Evolutionary conservation across 495 filamentous ascomycete genomes (phyloP).

Genomic region (Trichocladium uniseriatum): DNA sequence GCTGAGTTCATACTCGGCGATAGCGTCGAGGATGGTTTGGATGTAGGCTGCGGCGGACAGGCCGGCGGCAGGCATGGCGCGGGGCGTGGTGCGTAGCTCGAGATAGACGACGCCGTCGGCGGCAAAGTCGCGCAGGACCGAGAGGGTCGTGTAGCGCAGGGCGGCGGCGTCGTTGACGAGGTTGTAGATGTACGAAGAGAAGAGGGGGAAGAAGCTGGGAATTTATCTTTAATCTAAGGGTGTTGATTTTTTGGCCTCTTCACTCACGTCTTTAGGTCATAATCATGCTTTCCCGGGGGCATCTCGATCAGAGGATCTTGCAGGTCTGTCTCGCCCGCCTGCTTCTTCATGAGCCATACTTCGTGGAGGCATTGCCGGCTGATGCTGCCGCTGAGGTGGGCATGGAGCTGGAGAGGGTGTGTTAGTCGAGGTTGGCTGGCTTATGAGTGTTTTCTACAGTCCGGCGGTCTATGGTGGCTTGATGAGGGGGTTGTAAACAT

Average conservation of each 20-base stretch:
- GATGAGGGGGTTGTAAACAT: no score
- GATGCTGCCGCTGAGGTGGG: constrained; percentile 76
- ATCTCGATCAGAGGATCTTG: constrained; percentile 63
- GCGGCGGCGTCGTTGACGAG: constrained; percentile 52
- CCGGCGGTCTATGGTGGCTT: no score
- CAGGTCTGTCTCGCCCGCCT: constrained; percentile 39
- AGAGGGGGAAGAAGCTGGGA: constrained; percentile 61
- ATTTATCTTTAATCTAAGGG: constrained; percentile 2
- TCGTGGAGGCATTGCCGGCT: constrained; percentile 65
- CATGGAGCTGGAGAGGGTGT: constrained; percentile 56
- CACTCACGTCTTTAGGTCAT: constrained; percentile 57
- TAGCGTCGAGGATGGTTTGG: constrained; percentile 49
- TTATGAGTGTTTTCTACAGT: no score
- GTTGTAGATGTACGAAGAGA: constrained; percentile 68
- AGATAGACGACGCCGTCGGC: constrained; percentile 68
- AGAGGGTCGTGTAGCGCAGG: constrained; percentile 53
- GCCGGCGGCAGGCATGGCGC: constrained; percentile 42
- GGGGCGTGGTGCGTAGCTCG: constrained; percentile 74
- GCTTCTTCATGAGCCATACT: constrained; percentile 57
- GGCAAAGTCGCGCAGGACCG: constrained; percentile 62
- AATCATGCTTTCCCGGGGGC: constrained; percentile 58
- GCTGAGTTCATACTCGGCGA: constrained; percentile 38
- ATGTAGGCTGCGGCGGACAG: constrained; percentile 58
- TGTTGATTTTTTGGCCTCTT: not conserved
- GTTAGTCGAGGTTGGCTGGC: no score